Evolutionary conservation across 2,329 filamentous ascomycete genomes (phyloP).

Genomic region (Bipolaris bicolor): DNA sequence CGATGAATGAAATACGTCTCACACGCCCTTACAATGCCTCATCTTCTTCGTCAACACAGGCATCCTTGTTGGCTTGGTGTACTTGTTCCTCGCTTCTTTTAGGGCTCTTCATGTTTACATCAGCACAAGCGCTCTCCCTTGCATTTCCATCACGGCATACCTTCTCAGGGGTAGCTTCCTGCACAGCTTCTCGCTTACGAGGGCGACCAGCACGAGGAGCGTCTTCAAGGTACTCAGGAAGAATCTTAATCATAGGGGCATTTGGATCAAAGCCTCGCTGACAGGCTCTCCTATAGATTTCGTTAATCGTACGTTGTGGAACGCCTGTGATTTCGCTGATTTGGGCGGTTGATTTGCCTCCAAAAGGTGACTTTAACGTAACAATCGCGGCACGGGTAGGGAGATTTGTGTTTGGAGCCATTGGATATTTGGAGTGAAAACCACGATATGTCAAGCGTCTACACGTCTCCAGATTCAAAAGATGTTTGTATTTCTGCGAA

Average conservation of each 20-base stretch:
- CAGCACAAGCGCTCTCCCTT: too few relatives aligned
- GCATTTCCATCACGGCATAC: neutral
- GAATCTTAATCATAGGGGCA: neutral
- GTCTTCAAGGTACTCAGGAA: neutral
- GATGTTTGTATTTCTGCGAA: too few relatives aligned
- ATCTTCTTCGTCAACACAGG: neutral
- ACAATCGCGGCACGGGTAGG: conserved; percentile 10
- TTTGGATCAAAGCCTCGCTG: neutral
- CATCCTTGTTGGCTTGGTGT: too few relatives aligned
- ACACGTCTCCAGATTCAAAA: too few relatives aligned
- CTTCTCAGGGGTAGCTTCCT: neutral
- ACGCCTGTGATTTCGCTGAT: neutral
- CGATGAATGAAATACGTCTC: conserved; percentile 2
- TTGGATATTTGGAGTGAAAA: neutral
- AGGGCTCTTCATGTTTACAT: too few relatives aligned
- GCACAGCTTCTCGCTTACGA: neutral
- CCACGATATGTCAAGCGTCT: too few relatives aligned
- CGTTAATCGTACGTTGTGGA: neutral
- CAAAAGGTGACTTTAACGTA: conserved; percentile 4
- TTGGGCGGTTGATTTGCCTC: neutral
- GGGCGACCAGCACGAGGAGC: neutral
- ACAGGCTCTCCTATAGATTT: neutral
- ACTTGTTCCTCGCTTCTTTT: too few relatives aligned
- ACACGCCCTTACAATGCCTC: neutral
- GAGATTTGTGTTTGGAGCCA: conserved; percentile 13